Conservation (phyloP, 2,329 filamentous ascomycete genomes). For the Triangularia verruculosa region DNA sequence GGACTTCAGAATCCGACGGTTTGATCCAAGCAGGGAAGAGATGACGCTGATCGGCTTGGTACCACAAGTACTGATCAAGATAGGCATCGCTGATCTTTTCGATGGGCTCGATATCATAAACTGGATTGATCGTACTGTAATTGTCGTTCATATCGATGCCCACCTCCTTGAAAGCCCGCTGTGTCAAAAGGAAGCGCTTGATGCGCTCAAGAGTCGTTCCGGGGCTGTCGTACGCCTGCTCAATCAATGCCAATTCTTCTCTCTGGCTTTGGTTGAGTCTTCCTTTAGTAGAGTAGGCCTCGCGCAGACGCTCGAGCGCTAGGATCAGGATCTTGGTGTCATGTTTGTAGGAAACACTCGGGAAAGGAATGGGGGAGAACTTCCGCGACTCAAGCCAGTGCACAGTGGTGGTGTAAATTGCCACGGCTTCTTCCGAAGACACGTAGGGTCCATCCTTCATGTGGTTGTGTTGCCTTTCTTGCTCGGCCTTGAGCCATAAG, state of each 20-base stretch:
- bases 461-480: conserved; percentile 98
- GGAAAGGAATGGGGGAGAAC: conserved; percentile 97
- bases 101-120: conserved; percentile 98
- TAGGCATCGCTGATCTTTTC: conserved; percentile 99
- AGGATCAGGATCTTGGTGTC: conserved; percentile 98
- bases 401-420: conserved; percentile 97
- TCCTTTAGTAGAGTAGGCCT: conserved; percentile 97
- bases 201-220: conserved; percentile 94
- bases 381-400: conserved; percentile 98
- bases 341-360: conserved; percentile 98
- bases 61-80: conserved; percentile 97
- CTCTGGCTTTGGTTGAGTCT: conserved; percentile 95
- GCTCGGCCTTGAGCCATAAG: conserved; percentile 96
- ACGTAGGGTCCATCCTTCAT: conserved; percentile 99
- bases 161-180: conserved; percentile 98
- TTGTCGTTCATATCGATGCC: conserved; percentile 99
- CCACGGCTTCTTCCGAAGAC: conserved; percentile 95
- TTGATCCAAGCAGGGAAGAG: conserved; percentile 99
- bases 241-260: conserved; percentile 92
- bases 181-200: conserved; percentile 94
- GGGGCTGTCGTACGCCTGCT: conserved; percentile 97
- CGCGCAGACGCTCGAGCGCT: conserved; percentile 85
- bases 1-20: conserved; percentile 95
- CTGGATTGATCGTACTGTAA: conserved; percentile 97
- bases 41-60: conserved; percentile 95